A percentile compares a stretch with the other conserved stretches of the same genome.
These are phyloP conservation scores for Penstemon barbatus DNA, from an alignment of 257 asterid species.

Conservation along the genomic window DNA sequence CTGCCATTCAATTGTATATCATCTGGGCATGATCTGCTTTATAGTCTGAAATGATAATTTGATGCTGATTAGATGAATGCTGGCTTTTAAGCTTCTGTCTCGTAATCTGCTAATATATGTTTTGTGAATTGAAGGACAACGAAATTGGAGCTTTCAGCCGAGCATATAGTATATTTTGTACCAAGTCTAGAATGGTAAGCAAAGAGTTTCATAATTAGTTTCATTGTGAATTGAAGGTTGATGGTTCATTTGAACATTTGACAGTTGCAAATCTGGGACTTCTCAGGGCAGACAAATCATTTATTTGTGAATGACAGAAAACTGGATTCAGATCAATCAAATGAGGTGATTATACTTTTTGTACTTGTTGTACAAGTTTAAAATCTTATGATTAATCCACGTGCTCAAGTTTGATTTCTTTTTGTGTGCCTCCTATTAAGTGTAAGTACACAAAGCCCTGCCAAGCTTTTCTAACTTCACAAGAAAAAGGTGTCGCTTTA, in stretches of 20 bases:
- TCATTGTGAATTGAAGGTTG: conserved; percentile 26
- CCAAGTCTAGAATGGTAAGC: conserved; percentile 60
- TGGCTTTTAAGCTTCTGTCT: conserved; percentile 5
- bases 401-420: conserved; percentile 13
- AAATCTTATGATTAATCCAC: background rate
- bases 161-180: conserved; percentile 43
- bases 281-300: conserved; percentile 60
- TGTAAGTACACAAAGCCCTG: conserved; percentile 7
- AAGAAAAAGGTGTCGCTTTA: conserved; percentile 2
- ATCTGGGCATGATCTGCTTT: background rate
- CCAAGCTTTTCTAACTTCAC: conserved; percentile 10
- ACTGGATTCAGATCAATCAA: conserved; percentile 33
- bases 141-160: conserved; percentile 40
- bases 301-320: conserved; percentile 39
- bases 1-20: background rate
- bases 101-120: conserved; percentile 29
- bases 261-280: conserved; percentile 79
- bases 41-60: background rate
- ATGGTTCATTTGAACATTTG: conserved; percentile 25
- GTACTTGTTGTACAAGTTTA: conserved; percentile 20
- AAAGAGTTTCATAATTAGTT: conserved; percentile 7
- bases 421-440: background rate
- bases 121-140: conserved; percentile 50
- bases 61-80: background rate
- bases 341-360: conserved; percentile 43